Percentiles rank a stretch among this genome's conserved stretches.
These are phyloP conservation scores for Trichoderma guizhouense DNA, from an alignment of 2,329 filamentous ascomycete genomes.

Conservation along the genomic window DNA sequence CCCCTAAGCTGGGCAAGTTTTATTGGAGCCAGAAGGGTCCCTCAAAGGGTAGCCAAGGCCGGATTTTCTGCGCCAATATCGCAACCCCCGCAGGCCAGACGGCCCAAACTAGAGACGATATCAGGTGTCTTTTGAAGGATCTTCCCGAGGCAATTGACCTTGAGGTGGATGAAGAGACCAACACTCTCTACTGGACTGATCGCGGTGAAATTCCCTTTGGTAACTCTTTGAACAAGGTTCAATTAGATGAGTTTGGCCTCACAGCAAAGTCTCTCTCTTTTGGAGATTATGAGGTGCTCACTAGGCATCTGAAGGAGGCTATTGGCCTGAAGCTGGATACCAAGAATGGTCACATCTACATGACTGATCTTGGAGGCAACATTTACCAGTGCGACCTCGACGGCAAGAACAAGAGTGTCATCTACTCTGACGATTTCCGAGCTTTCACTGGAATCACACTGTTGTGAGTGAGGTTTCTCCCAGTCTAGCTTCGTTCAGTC, in stretches of 20 bases:
- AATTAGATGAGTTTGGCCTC: constrained; percentile 1
- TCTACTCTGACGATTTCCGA: background rate
- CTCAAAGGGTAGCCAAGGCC: constrained; percentile 47
- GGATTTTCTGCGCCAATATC: constrained; percentile 50
- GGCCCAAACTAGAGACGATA: constrained; percentile 38
- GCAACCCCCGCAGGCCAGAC: constrained; percentile 34
- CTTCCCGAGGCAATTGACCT: constrained; percentile 58
- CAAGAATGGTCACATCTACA: constrained; percentile 35
- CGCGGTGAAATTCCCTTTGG: constrained; percentile 55
- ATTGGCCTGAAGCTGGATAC: constrained; percentile 44
- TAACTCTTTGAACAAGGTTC: constrained; percentile 47
- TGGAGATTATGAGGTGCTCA: constrained; percentile 23
- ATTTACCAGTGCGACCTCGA: constrained; percentile 37
- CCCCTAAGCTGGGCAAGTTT: constrained; percentile 40
- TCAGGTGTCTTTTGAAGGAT: constrained; percentile 40
- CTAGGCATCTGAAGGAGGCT: constrained; percentile 41
- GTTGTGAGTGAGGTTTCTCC: background rate
- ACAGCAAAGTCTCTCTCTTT: constrained; percentile 27
- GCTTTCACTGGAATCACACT: background rate
- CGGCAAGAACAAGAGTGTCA: constrained; percentile 19
- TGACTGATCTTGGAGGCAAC: constrained; percentile 39
- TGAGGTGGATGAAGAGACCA: constrained; percentile 45
- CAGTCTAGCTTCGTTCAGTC: background rate
- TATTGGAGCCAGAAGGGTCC: constrained; percentile 62
- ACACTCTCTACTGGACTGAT: constrained; percentile 58